Conservation (phyloP, 495 filamentous ascomycete genomes). For the Choiromyces venosus region DNA sequence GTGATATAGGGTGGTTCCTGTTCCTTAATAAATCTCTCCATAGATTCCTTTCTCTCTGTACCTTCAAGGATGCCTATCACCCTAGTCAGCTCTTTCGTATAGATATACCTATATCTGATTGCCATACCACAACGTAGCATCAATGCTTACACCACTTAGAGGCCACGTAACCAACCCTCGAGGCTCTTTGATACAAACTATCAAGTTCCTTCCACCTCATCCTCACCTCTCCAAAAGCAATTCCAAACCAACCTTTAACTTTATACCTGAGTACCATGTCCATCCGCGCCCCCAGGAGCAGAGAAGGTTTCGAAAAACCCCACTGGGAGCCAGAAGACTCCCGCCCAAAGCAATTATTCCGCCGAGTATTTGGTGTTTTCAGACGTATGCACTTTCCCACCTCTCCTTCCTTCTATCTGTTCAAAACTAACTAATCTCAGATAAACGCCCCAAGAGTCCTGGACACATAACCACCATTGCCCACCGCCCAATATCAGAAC, state of each 20-base stretch:
- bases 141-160: background rate
- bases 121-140: background rate
- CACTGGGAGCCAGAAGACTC: background rate
- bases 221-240: background rate
- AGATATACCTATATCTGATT: no score
- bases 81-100: no score
- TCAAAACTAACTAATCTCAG: background rate
- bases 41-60: no score
- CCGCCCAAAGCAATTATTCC: background rate
- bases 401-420: background rate
- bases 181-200: background rate
- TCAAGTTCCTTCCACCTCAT: background rate
- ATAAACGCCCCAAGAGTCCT: background rate
- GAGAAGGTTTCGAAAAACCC: background rate
- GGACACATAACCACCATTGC: background rate
- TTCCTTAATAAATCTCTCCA: no score
- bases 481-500: background rate
- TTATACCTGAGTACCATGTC: background rate
- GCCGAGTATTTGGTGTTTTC: background rate
- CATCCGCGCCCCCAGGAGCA: background rate
- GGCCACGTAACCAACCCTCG: background rate
- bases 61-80: no score
- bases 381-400: background rate
- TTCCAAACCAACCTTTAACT: background rate
- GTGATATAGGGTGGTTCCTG: no score